These are phyloP conservation scores for Begonia loranthoides DNA, from an alignment of 306 rosid genomes.

Conservation along the genomic window DNA sequence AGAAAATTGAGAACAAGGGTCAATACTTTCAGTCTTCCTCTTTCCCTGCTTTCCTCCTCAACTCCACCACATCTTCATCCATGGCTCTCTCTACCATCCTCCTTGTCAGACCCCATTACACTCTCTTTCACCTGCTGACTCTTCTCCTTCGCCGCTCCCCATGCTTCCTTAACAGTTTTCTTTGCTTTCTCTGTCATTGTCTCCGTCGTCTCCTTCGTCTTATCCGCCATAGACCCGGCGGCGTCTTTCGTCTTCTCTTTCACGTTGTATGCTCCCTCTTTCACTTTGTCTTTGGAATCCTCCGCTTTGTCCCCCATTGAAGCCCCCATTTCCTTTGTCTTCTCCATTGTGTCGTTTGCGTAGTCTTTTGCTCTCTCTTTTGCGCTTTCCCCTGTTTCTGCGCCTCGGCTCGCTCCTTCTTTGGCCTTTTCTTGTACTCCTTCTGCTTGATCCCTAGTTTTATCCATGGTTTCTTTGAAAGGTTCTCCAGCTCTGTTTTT, in stretches of 20 bases:
- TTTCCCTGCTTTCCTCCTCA: too few species aligned
- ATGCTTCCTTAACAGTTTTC: slow-evolving; percentile 2
- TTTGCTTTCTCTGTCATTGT: slow-evolving; percentile 10
- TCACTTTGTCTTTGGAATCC: slow-evolving; percentile 8
- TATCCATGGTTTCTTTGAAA: slow-evolving; percentile 10
- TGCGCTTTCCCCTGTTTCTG: not conserved
- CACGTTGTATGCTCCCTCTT: slow-evolving; percentile 16
- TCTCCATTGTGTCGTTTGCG: slow-evolving; percentile 9
- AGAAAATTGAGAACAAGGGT: too few species aligned
- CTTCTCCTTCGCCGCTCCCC: slow-evolving; percentile 21
- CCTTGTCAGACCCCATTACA: slow-evolving; percentile 34
- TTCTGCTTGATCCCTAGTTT: slow-evolving; percentile 9
- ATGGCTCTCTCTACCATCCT: too few species aligned
- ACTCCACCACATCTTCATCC: too few species aligned
- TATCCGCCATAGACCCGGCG: slow-evolving; percentile 8
- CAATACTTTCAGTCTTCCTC: too few species aligned
- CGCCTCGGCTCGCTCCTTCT: slow-evolving; percentile 11
- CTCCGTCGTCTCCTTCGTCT: slow-evolving; percentile 8
- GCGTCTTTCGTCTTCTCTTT: slow-evolving; percentile 15
- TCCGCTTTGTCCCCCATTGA: slow-evolving; percentile 28
- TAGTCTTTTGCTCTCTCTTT: slow-evolving; percentile 13
- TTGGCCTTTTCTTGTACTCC: slow-evolving; percentile 14
- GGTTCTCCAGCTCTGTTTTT: slow-evolving; percentile 12
- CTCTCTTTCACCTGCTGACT: slow-evolving; percentile 45
- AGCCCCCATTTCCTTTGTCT: slow-evolving; percentile 8